Percentiles rank a stretch among this genome's conserved stretches.
Conservation (phyloP, 2,329 filamentous ascomycete species). For the Aspergillus niger region DNA sequence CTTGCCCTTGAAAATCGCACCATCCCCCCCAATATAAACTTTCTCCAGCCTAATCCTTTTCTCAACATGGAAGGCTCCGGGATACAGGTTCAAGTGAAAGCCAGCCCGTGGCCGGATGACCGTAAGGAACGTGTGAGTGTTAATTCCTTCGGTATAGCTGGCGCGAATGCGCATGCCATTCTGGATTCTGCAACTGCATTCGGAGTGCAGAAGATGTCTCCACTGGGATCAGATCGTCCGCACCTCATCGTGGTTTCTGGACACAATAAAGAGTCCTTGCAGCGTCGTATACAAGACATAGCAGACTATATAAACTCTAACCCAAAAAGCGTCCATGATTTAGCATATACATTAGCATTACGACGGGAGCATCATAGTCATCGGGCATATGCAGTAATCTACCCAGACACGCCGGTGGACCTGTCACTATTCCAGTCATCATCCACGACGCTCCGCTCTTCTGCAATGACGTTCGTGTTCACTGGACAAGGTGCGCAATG, state of each 20-base stretch:
- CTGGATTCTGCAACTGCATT: neutral
- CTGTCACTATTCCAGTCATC: neutral
- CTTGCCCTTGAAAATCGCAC: neutral
- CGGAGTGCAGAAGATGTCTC: no score
- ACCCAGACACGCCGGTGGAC: no score
- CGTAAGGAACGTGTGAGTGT: slow-evolving; percentile 22
- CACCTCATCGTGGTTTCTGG: slow-evolving; percentile 11
- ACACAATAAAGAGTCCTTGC: neutral
- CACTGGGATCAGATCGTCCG: neutral
- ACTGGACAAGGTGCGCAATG: slow-evolving; percentile 45
- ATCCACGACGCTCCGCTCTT: slow-evolving; percentile 7
- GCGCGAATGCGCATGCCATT: slow-evolving; percentile 16
- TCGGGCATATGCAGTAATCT: neutral
- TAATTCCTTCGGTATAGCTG: slow-evolving; percentile 32
- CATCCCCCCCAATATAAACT: neutral
- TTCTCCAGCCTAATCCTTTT: no score
- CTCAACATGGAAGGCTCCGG: no score
- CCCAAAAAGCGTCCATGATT: neutral
- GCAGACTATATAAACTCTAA: slow-evolving; percentile 2
- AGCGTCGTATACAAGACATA: slow-evolving; percentile 1
- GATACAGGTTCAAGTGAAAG: slow-evolving; percentile 7
- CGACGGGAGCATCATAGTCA: slow-evolving; percentile 13
- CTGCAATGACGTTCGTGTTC: slow-evolving; percentile 35
- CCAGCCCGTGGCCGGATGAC: slow-evolving; percentile 10
- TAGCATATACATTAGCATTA: slow-evolving; percentile 15